Percentiles rank a stretch among this genome's conserved stretches.
These are phyloP conservation scores for Lobosporangium transversale DNA, from an alignment of 192 early-diverging fungal genomes.

Conservation along the genomic window DNA sequence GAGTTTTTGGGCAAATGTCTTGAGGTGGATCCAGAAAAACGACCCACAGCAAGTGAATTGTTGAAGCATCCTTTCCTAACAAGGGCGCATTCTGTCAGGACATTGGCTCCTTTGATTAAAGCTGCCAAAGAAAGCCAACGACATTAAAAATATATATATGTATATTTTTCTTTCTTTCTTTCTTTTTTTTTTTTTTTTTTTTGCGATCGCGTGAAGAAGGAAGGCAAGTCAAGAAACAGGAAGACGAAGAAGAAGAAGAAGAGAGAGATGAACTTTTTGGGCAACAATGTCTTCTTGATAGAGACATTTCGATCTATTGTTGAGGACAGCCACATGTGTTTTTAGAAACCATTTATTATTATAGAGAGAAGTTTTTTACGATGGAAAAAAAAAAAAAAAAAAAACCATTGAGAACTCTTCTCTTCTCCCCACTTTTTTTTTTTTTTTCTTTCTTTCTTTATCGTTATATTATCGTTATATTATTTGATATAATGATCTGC, in stretches of 20 bases:
- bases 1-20: conserved; percentile 86
- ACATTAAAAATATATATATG: conserved; percentile 9
- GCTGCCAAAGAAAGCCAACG: conserved; percentile 68
- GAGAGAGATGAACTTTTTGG: background rate
- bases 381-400: conserved; percentile 1
- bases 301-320: background rate
- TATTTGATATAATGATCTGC: no score
- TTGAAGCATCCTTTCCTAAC: conserved; percentile 87
- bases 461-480: no score
- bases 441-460: no score
- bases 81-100: conserved; percentile 75
- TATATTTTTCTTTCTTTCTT: background rate
- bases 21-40: conserved; percentile 83
- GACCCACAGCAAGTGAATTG: conserved; percentile 83
- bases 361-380: no score
- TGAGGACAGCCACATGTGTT: no score
- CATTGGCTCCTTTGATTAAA: conserved; percentile 74
- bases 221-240: background rate
- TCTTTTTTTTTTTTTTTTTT: no score
- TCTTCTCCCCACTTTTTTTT: no score
- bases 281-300: no score
- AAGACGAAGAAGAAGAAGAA: conserved; percentile 7
- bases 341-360: no score
- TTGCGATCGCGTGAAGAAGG: background rate
- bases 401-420: no score